A percentile compares a stretch with the other conserved stretches of the same genome.
These are phyloP conservation scores for Epichloe uncinata DNA, from an alignment of 2,329 filamentous ascomycete genomes.

Conservation along the genomic window DNA sequence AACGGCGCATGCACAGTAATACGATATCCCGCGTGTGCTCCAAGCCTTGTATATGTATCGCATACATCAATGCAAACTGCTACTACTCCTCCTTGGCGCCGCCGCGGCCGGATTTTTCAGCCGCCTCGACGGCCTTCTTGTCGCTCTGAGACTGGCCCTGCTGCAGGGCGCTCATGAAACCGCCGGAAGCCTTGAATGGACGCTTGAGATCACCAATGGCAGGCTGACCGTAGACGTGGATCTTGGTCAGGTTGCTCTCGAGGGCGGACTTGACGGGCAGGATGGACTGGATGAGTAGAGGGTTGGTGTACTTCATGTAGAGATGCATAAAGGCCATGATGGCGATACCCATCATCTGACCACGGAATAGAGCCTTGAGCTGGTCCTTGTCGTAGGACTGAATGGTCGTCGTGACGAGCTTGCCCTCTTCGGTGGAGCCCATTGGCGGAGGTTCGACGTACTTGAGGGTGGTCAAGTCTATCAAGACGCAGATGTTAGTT, in stretches of 20 bases:
- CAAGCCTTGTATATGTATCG: not conserved
- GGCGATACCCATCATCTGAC: slow-evolving; percentile 86
- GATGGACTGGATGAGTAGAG: slow-evolving; percentile 95
- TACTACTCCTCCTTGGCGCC: slow-evolving; percentile 59
- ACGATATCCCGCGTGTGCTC: not conserved
- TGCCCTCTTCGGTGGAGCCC: slow-evolving; percentile 87
- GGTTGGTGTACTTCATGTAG: slow-evolving; percentile 99
- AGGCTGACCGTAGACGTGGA: slow-evolving; percentile 78
- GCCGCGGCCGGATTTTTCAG: slow-evolving; percentile 60
- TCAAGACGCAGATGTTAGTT: not conserved
- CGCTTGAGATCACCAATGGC: slow-evolving; percentile 85
- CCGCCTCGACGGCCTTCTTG: slow-evolving; percentile 73
- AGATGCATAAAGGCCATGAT: slow-evolving; percentile 99
- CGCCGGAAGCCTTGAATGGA: slow-evolving; percentile 79
- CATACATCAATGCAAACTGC: not conserved
- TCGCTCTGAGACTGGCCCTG: slow-evolving; percentile 73
- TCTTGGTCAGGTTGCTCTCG: slow-evolving; percentile 93
- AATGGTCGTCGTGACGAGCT: slow-evolving; percentile 91
- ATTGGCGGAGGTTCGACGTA: slow-evolving; percentile 94
- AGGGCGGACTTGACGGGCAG: slow-evolving; percentile 93
- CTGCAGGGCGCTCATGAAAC: slow-evolving; percentile 70
- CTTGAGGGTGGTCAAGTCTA: slow-evolving; percentile 94
- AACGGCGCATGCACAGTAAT: not conserved
- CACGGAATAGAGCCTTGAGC: slow-evolving; percentile 73
- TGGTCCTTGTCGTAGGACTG: slow-evolving; percentile 88